phyloP scores from a whole-genome alignment of 2,329 filamentous ascomycete species.

The Geosmithia flava region DNA sequence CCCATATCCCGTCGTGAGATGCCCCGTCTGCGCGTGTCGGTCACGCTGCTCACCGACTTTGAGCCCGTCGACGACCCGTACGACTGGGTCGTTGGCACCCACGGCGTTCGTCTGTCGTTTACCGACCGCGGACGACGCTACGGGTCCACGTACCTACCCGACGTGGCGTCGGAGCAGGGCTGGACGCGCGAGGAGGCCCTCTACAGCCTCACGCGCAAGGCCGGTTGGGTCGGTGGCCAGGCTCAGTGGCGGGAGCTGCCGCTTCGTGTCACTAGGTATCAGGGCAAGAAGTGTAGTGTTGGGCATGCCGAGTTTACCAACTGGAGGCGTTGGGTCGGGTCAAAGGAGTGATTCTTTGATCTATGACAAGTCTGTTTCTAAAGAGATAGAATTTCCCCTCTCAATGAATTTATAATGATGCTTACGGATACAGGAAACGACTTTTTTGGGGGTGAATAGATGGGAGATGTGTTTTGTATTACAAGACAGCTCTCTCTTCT shows the following conservation, averaged over 20 bases:
- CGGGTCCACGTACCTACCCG: constrained; percentile 82
- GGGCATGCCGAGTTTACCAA: constrained; percentile 62
- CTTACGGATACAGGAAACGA: too few species aligned
- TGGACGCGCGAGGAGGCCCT: constrained; percentile 93
- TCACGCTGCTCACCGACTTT: constrained; percentile 80
- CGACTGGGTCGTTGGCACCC: constrained; percentile 78
- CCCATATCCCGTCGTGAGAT: constrained; percentile 43
- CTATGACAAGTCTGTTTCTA: too few species aligned
- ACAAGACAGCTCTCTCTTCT: too few species aligned
- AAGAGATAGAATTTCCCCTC: too few species aligned
- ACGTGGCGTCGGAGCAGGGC: constrained; percentile 83
- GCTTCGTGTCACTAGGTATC: constrained; percentile 71
- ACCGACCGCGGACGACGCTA: constrained; percentile 59
- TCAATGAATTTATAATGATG: too few species aligned
- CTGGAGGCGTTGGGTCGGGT: constrained; percentile 62
- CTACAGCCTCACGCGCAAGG: constrained; percentile 84
- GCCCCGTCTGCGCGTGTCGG: constrained; percentile 46
- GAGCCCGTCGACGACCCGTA: constrained; percentile 60
- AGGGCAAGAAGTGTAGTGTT: constrained; percentile 66
- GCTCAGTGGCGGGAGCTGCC: constrained; percentile 72
- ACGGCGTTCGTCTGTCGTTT: constrained; percentile 83
- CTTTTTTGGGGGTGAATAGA: too few species aligned
- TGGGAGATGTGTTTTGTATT: too few species aligned
- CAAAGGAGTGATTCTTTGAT: neutral
- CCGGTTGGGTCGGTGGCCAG: constrained; percentile 76